Conservation (phyloP, 2,329 filamentous ascomycete genomes). For the Fusarium austroafricanum region DNA sequence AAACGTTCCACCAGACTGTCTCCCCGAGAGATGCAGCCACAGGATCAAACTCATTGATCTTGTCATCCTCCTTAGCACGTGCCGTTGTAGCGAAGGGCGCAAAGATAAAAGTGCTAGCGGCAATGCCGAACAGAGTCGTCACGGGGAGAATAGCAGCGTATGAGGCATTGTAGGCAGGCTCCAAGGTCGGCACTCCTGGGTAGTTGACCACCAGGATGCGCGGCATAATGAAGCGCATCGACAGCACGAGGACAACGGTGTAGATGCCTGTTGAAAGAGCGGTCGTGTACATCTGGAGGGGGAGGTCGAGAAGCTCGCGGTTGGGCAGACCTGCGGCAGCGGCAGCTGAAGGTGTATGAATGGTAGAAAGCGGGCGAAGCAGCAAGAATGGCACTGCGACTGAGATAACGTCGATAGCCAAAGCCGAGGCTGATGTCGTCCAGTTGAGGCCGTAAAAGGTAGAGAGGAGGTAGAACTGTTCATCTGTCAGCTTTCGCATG, state of each 20-base stretch:
- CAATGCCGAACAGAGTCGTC: conserved; percentile 70
- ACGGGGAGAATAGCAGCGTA: conserved; percentile 71
- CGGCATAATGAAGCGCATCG: conserved; percentile 78
- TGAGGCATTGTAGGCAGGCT: conserved; percentile 72
- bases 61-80: conserved; percentile 60
- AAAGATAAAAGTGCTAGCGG: conserved; percentile 83
- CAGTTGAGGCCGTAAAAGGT: conserved; percentile 80
- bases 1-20: conserved; percentile 78
- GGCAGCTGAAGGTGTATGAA: conserved; percentile 66
- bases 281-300: conserved; percentile 72
- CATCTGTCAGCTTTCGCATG: conserved; percentile 26
- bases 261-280: conserved; percentile 79
- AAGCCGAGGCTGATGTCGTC: conserved; percentile 68
- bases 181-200: conserved; percentile 74
- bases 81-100: conserved; percentile 70
- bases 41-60: conserved; percentile 69
- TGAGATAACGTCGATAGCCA: conserved; percentile 75
- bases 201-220: conserved; percentile 80
- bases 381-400: conserved; percentile 80
- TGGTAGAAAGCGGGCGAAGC: conserved; percentile 73
- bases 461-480: conserved; percentile 76
- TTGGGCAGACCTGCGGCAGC: conserved; percentile 63
- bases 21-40: conserved; percentile 73
- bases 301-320: conserved; percentile 72
- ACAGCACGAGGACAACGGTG: conserved; percentile 75